Base-by-base conservation (phyloP, 2,329 filamentous ascomycete species). In the Myriosclerotinia duriaeana region DNA sequence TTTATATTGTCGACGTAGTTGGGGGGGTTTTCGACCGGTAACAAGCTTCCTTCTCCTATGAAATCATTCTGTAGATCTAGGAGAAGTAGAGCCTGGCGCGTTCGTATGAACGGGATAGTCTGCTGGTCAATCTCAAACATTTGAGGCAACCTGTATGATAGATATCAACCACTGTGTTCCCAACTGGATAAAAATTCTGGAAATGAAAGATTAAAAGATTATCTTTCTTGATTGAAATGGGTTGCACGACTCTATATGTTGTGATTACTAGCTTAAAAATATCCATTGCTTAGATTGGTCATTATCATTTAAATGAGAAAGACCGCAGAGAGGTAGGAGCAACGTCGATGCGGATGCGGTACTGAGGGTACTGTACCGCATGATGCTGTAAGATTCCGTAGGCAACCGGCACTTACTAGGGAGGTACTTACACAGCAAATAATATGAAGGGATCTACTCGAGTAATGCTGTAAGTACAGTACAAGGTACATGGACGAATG, bases 1-100 rank as follows among this genome's bases (percentile, higher is more conserved):
- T 87, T 80, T 53, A 93, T 85, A 38, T 85, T 86, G 50, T 89
- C 82, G 54, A 95, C 77, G 69, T 93, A 91, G 12, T 86, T 85
- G 5, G 84, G 78, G 3, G 87, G 86, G 53, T 86, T 83, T 46
- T 80, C 80, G 61, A 93, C 85, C 15, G 87, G 84, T 26, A 97
- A 78, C 36, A 87, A 85, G 65, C 91, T 90, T 61, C 86, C 83
- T 1, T 85, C 79, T 8, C 86, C 83, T 67, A 96, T 80, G 74
- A 98, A 97, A 77, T 97, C 94, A 73, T 96, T 92, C 75, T 98
- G 95, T 46, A 96, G 85, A 74, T 97, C 94, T 70, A 97, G 83
- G 22, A 96, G 80, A 26, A 98, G 81, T 53, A 99, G 82, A 1
- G 92, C 94, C 78, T 85, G 86, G 62, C 87, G 83, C 11, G 86